Percentiles rank a stretch among this genome's conserved stretches.
Evolutionary conservation across 768 basidiomycete species (phyloP).

Genomic region (Rhodocollybia butyracea): DNA sequence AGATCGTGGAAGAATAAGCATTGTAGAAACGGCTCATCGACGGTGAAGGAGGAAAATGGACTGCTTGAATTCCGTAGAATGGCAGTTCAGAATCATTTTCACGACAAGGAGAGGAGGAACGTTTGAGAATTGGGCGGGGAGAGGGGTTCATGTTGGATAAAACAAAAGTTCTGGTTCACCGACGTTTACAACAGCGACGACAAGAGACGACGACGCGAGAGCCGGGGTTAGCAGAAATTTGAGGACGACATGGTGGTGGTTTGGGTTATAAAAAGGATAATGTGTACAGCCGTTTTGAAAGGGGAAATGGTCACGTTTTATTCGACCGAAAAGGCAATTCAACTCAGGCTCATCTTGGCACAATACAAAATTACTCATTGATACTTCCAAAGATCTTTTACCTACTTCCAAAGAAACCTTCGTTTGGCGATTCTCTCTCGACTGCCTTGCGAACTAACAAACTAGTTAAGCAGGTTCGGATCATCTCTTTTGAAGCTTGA

Average conservation of each 20-base stretch:
- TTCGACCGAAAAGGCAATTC: too few relatives aligned
- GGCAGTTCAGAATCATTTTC: conserved; percentile 13
- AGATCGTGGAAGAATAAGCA: conserved; percentile 54
- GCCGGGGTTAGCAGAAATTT: conserved; percentile 5
- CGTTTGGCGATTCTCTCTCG: too few relatives aligned
- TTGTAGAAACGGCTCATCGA: conserved; percentile 46
- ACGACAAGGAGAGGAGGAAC: conserved; percentile 24
- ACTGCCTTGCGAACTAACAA: too few relatives aligned
- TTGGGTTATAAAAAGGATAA: conserved; percentile 7
- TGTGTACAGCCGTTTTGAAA: background rate
- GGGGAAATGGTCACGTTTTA: background rate
- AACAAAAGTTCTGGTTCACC: background rate
- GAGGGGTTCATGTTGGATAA: background rate
- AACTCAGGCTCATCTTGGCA: too few relatives aligned
- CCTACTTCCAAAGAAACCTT: too few relatives aligned
- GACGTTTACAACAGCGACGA: conserved; percentile 4
- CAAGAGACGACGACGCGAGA: conserved; percentile 1
- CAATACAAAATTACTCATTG: too few relatives aligned
- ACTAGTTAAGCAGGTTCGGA: too few relatives aligned
- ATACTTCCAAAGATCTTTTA: too few relatives aligned
- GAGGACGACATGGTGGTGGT: conserved; percentile 7
- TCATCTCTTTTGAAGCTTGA: background rate
- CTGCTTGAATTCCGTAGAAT: conserved; percentile 29
- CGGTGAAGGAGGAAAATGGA: conserved; percentile 54
- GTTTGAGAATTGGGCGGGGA: conserved; percentile 62